These are phyloP conservation scores for Silybum marianum DNA, from an alignment of 129 eudicot species.

Conservation along the genomic window DNA sequence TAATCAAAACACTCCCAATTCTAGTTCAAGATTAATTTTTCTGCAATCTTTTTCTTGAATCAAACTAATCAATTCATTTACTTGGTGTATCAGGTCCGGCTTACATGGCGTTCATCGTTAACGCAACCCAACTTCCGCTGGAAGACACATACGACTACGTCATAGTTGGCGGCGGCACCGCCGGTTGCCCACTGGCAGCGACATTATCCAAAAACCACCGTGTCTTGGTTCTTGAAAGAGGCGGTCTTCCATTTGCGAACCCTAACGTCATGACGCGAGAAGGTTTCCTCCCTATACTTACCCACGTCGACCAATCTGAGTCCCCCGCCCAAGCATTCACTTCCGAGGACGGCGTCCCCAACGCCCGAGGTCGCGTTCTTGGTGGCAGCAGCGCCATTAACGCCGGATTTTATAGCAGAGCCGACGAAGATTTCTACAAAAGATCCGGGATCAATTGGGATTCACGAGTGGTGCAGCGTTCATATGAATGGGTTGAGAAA, in stretches of 20 bases:
- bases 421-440: constrained; percentile 59
- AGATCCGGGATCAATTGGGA: constrained; percentile 71
- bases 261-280: constrained; percentile 70
- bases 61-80: neutral
- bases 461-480: constrained; percentile 42
- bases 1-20: neutral
- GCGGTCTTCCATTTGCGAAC: constrained; percentile 57
- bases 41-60: neutral
- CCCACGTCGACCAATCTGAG: constrained; percentile 43
- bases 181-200: constrained; percentile 89
- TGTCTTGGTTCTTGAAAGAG: constrained; percentile 72
- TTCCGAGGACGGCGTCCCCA: constrained; percentile 91
- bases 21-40: constrained; percentile 3
- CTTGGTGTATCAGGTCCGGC: constrained; percentile 52
- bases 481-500: constrained; percentile 79
- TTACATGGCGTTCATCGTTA: constrained; percentile 50
- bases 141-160: constrained; percentile 76
- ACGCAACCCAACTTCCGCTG: constrained; percentile 68
- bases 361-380: constrained; percentile 85
- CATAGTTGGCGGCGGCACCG: constrained; percentile 85
- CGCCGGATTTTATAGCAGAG: constrained; percentile 83
- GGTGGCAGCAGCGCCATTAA: constrained; percentile 93
- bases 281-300: constrained; percentile 56
- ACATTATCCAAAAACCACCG: constrained; percentile 52
- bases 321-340: constrained; percentile 79